phyloP scores from a whole-genome alignment of 1,139 yeast species.

The Nadsonia commutata region DNA sequence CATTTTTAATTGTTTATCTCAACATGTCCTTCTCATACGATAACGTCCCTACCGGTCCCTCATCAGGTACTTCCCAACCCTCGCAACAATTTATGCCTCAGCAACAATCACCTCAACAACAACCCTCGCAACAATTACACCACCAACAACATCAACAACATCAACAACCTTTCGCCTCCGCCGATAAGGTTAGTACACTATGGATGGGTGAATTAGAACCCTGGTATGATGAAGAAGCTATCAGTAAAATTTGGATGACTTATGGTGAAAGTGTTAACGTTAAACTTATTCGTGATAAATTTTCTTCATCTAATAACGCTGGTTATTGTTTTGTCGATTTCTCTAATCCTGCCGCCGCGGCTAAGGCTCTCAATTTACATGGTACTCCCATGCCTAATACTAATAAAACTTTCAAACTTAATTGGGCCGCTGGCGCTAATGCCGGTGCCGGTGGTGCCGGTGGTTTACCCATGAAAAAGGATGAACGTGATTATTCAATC shows the following conservation, averaged over 20 bases:
- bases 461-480: background rate
- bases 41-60: background rate
- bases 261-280: slow-evolving; percentile 40
- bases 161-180: background rate
- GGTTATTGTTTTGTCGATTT: slow-evolving; percentile 86
- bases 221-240: slow-evolving; percentile 60
- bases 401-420: slow-evolving; percentile 50
- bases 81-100: background rate
- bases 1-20: no score
- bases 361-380: slow-evolving; percentile 53
- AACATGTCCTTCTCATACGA: background rate
- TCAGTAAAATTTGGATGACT: slow-evolving; percentile 52
- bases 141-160: background rate
- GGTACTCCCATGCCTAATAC: slow-evolving; percentile 55
- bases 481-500: slow-evolving; percentile 40
- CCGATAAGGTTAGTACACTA: slow-evolving; percentile 22
- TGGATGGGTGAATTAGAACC: slow-evolving; percentile 98
- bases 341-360: slow-evolving; percentile 47
- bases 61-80: background rate
- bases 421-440: slow-evolving; percentile 77
- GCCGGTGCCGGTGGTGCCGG: slow-evolving; percentile 27
- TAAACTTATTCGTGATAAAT: slow-evolving; percentile 45
- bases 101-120: background rate
- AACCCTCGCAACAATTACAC: background rate
- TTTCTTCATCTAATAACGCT: slow-evolving; percentile 33